Base-by-base conservation (phyloP, 768 basidiomycete species). In the Sarcodon aspratus region DNA sequence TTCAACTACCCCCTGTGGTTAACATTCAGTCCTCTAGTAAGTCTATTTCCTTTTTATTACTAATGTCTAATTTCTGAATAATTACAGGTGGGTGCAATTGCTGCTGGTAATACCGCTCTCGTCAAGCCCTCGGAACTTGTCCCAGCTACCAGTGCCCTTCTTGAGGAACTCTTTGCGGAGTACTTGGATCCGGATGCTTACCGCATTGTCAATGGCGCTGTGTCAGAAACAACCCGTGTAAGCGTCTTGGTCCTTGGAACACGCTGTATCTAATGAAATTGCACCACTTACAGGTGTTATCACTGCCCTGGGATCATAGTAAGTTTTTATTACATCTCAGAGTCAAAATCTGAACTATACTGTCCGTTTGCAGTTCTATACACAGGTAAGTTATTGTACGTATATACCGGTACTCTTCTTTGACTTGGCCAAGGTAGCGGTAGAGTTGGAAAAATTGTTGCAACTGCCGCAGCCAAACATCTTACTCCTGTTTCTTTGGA, bases 1-100 rank as follows among this genome's bases (percentile, higher is more conserved):
- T 87, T 85, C 72, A 88, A 87, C 61, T 86, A 82, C 57, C 87
- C 85, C 0, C 51, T 87, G 10, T 80, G 71, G 69, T 61, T 84
- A 46, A 61, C 72, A 0, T 35, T 85, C 7, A 66, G 69, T 1
- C 82, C 83, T 10, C 51, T 90, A 53, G 82, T 83, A 50, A 17
- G 74, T 61, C 33, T 12, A 0, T 10, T 17, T 40, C 17, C 31
- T 5, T 43, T 11, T 27, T 21, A 42, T 36, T 18, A 8, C 8
- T 34, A 8, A 34, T 21, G 33, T 21, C 17, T 34, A 12, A 6
- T 18, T 13, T 12, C 15, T 9, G 33, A 32, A 8, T 42, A 9
- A 9, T 42, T 27, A 15, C 40, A 62, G 61, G 51, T 54, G 3
- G 82, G 82, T 7, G 90, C 90, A 1, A 75, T 94, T 36, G 82